A percentile compares a stretch with the other conserved stretches of the same genome.
Conservation (phyloP, 2,329 filamentous ascomycete genomes). For the Sporothrix dimorphospora region DNA sequence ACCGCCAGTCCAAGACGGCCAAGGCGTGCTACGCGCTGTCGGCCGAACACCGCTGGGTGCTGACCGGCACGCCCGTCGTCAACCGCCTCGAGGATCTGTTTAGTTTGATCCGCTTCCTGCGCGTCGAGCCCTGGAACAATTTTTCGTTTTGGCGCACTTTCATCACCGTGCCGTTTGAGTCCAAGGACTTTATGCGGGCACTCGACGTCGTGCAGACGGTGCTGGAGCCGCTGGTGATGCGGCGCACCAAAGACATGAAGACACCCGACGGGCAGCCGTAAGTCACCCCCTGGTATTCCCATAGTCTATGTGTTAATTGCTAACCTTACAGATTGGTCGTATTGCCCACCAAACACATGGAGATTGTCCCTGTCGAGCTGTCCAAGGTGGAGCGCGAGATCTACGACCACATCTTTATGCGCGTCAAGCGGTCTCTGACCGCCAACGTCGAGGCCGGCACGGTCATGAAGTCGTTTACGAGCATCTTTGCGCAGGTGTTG, state of each 20-base stretch:
- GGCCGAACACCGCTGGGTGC: conserved; percentile 84
- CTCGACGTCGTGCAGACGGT: conserved; percentile 97
- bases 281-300: too few species aligned
- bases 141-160: conserved; percentile 99
- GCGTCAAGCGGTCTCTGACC: conserved; percentile 81
- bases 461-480: conserved; percentile 92
- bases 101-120: conserved; percentile 86
- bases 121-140: conserved; percentile 97
- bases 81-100: conserved; percentile 95
- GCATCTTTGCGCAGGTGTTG: conserved; percentile 94
- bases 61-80: conserved; percentile 96
- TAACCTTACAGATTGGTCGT: conserved; percentile 63
- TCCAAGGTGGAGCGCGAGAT: conserved; percentile 84
- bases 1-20: conserved; percentile 86
- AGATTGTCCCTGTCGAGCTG: conserved; percentile 86
- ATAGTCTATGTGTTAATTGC: too few species aligned
- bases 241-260: conserved; percentile 97
- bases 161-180: conserved; percentile 96
- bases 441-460: conserved; percentile 90
- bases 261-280: conserved; percentile 73
- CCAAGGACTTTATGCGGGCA: conserved; percentile 89
- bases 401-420: conserved; percentile 85
- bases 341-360: conserved; percentile 76
- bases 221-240: conserved; percentile 89
- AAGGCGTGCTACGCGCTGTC: conserved; percentile 91